Evolutionary conservation across 257 asterid genomes (phyloP).

Genomic region (Ballota nigra): DNA sequence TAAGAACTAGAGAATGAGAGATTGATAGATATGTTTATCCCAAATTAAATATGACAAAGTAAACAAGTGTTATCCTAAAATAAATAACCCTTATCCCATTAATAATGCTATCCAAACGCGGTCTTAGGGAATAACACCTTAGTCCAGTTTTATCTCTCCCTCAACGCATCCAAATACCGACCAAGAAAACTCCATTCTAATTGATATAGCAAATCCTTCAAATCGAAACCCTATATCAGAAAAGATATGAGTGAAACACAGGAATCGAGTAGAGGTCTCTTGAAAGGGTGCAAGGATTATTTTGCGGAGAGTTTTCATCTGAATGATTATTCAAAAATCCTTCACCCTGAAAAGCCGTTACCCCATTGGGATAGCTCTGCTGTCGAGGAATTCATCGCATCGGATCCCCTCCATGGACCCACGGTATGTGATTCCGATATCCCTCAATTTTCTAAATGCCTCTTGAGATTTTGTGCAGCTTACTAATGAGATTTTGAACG

Average conservation of each 20-base stretch:
- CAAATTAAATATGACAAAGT: too few species aligned
- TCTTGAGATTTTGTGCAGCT: background rate
- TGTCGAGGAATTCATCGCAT: conserved; percentile 72
- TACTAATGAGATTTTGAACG: background rate
- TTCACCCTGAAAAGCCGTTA: conserved; percentile 66
- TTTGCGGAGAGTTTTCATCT: conserved; percentile 69
- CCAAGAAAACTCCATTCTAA: too few species aligned
- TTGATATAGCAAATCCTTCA: too few species aligned
- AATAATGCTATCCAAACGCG: too few species aligned
- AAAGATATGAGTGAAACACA: conserved; percentile 29
- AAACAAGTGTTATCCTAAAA: too few species aligned
- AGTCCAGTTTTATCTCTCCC: too few species aligned
- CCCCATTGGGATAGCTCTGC: conserved; percentile 82
- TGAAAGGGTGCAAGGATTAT: conserved; percentile 68
- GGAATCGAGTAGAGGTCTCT: conserved; percentile 38
- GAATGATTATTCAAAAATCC: conserved; percentile 63
- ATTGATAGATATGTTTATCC: too few species aligned
- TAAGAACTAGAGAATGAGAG: too few species aligned
- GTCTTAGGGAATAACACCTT: too few species aligned
- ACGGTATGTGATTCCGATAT: conserved; percentile 40
- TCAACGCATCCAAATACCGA: too few species aligned
- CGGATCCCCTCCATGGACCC: conserved; percentile 83
- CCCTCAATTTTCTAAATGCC: background rate
- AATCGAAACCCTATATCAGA: background rate
- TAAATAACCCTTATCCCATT: too few species aligned